phyloP scores from a whole-genome alignment of 2,329 filamentous ascomycete species.

The Phyllachora maydis region DNA sequence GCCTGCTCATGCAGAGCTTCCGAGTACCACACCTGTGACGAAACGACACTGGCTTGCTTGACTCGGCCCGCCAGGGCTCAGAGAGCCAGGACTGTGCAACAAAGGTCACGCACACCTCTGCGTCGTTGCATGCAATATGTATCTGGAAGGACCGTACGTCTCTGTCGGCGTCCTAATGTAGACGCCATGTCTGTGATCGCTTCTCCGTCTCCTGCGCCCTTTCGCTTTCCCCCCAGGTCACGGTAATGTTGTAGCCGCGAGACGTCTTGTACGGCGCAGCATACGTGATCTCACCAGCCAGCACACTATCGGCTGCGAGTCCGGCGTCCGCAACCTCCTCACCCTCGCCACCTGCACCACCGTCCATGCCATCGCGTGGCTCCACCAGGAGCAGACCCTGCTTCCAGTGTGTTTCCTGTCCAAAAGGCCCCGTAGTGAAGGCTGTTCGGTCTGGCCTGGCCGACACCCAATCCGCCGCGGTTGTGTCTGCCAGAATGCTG shows the following conservation, averaged over 20 bases:
- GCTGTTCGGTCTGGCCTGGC: slow-evolving; percentile 43
- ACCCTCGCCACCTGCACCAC: no score
- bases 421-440: slow-evolving; percentile 70
- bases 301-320: slow-evolving; percentile 25
- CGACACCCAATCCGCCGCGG: slow-evolving; percentile 40
- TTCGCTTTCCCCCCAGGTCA: slow-evolving; percentile 41
- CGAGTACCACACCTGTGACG: slow-evolving; percentile 42
- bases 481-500: slow-evolving; percentile 25
- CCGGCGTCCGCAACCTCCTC: slow-evolving; percentile 21
- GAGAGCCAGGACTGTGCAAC: no score
- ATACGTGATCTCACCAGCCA: slow-evolving; percentile 52
- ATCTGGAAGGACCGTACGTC: no score
- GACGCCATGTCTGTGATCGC: slow-evolving; percentile 25
- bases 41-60: neutral
- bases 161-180: slow-evolving; percentile 15
- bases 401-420: slow-evolving; percentile 73
- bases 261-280: slow-evolving; percentile 47
- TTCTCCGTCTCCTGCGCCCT: slow-evolving; percentile 18
- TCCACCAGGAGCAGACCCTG: slow-evolving; percentile 58
- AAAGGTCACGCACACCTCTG: no score
- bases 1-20: slow-evolving; percentile 61
- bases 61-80: no score
- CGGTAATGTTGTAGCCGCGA: slow-evolving; percentile 43
- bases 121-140: no score
- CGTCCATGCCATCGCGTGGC: no score